Evolutionary conservation across 305 asterid species (phyloP), one percentile per base, ranked within the genome.

Genomic region (Striga hermonthica): DNA sequence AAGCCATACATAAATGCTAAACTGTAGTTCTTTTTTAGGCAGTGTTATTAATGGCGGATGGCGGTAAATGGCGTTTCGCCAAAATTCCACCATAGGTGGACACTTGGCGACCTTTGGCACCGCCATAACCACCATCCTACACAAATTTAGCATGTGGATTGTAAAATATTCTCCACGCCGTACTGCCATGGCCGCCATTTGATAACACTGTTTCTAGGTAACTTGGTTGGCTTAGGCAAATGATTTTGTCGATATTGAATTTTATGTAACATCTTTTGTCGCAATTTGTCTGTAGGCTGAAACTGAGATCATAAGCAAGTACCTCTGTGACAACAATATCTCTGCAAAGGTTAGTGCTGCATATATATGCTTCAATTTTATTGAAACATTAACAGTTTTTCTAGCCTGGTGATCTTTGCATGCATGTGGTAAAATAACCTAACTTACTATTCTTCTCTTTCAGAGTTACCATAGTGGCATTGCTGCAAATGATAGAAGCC

Each of bases 381-480:
- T 66, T 63, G 72, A 53, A 60, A 34, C 40, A 62, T 59, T 60
- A 44, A 63, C 41, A 53, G 60, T 70, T 64, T 55, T 65, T 65
- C 63, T 43, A 36, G 80, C 66, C 58, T 57, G 73, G 58, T 64
- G 61, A 61, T 48, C 57, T 22, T 63, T 62, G 66, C 48, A 65
- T 39, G 71, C 62, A 14, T 44, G 44, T 44, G 65, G 14, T 49
- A 22, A 74, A 15, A 16, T 4, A 12, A 66, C 60, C 36, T 58
- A 62, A 69, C 68, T 15, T 64, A n/a, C 54, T 57, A 6, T 67
- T 74, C 49, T 55, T 68, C 47, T 76, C 76, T 43, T 62, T 39
- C 88, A 90, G 97, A 86, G 96, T 86, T 94, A 90, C 73, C 99
- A 94, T 79, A 85, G 97, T 76, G 91, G 90, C 62, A 76, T 90